Percentiles rank a stretch among this genome's conserved stretches.
phyloP scores from a whole-genome alignment of 306 rosid species.

The Dryas octopetala region DNA sequence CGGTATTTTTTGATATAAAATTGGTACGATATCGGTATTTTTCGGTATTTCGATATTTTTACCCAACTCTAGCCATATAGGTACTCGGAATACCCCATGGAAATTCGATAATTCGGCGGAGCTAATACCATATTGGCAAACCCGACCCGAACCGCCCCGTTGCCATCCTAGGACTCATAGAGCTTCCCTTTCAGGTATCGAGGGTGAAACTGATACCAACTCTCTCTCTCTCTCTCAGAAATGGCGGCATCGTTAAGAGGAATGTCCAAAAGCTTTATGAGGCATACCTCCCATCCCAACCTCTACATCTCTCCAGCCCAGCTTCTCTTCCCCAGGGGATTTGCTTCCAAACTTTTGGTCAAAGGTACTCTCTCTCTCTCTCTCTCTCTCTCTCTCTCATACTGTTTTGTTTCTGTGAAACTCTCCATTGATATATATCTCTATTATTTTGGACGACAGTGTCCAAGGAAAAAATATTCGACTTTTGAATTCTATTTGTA shows the following conservation, averaged over 20 bases:
- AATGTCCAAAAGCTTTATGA: neutral
- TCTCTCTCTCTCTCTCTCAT: neutral
- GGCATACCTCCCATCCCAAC: neutral
- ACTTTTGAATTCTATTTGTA: neutral
- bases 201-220: too few species aligned
- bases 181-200: too few species aligned
- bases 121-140: too few species aligned
- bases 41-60: too few species aligned
- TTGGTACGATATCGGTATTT: too few species aligned
- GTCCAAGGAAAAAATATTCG: neutral
- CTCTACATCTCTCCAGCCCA: neutral
- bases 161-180: too few species aligned
- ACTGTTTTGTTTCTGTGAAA: neutral
- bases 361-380: neutral
- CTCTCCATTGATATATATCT: neutral
- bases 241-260: conserved; percentile 4
- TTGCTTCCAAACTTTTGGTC: conserved; percentile 5
- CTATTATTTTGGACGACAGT: neutral
- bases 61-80: too few species aligned
- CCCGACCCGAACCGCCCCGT: too few species aligned
- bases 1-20: too few species aligned
- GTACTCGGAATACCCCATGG: too few species aligned
- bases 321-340: neutral
- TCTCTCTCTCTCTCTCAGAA: neutral
- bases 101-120: too few species aligned